phyloP scores from a whole-genome alignment of 305 asterid genomes.

The Rubia peregrina region DNA sequence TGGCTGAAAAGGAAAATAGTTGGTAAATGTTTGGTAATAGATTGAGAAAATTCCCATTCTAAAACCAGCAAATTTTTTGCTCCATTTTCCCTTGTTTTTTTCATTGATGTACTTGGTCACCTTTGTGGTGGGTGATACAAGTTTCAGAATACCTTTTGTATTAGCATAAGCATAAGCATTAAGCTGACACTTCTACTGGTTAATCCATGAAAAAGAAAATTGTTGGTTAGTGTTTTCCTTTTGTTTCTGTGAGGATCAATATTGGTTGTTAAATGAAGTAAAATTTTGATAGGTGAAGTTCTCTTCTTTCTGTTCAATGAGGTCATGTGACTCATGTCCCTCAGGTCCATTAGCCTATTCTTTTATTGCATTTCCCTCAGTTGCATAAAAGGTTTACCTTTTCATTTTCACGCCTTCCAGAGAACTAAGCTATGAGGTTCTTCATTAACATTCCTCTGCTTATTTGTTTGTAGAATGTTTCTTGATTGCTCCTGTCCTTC shows the following conservation, averaged over 20 bases:
- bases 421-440: background rate
- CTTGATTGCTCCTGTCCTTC: slow-evolving; percentile 11
- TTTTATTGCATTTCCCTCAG: background rate
- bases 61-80: background rate
- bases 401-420: background rate
- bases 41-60: slow-evolving; percentile 1
- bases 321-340: background rate
- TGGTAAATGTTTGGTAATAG: background rate
- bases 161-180: background rate
- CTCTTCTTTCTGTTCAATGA: background rate
- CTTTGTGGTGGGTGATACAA: background rate
- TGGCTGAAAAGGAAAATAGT: slow-evolving; percentile 7
- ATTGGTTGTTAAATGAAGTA: slow-evolving; percentile 3
- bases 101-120: background rate
- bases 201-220: background rate
- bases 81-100: background rate
- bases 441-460: background rate
- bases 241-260: background rate
- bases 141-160: background rate
- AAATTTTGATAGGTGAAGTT: background rate
- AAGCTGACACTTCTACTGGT: background rate
- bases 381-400: background rate
- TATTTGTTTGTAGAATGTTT: slow-evolving; percentile 10
- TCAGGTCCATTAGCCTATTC: background rate
- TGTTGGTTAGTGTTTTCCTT: background rate